A percentile compares a stretch with the other conserved stretches of the same genome.
These are phyloP conservation scores for Lathyrus oleraceus DNA, from an alignment of 306 rosid genomes.

Conservation along the genomic window DNA sequence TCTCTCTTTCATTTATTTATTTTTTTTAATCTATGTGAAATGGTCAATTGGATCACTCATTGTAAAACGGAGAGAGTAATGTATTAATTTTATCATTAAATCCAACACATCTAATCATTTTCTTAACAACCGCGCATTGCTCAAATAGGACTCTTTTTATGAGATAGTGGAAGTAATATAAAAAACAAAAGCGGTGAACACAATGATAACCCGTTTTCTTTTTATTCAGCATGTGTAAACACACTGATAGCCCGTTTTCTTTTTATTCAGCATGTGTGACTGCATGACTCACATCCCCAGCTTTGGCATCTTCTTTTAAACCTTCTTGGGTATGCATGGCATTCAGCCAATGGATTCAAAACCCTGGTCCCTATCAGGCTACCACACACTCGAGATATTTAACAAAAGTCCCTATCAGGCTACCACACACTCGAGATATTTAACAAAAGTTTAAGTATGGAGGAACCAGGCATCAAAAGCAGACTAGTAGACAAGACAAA, in stretches of 20 bases:
- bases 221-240: too few relatives aligned
- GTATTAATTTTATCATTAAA: too few relatives aligned
- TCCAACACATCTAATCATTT: too few relatives aligned
- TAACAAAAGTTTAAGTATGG: background rate
- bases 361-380: too few relatives aligned
- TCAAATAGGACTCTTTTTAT: too few relatives aligned
- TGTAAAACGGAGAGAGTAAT: too few relatives aligned
- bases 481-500: slow-evolving; percentile 20
- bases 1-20: too few relatives aligned
- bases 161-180: too few relatives aligned
- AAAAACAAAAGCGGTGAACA: background rate
- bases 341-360: background rate
- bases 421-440: background rate
- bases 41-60: too few relatives aligned
- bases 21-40: too few relatives aligned
- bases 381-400: too few relatives aligned
- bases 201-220: background rate
- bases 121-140: too few relatives aligned
- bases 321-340: background rate
- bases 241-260: background rate
- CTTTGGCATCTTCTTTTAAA: background rate
- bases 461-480: background rate
- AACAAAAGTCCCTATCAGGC: background rate
- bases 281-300: background rate
- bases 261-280: background rate